Percentiles rank a stretch among this genome's conserved stretches.
phyloP scores from a whole-genome alignment of 1,284 basidiomycete species.

The Cerrena zonata region DNA sequence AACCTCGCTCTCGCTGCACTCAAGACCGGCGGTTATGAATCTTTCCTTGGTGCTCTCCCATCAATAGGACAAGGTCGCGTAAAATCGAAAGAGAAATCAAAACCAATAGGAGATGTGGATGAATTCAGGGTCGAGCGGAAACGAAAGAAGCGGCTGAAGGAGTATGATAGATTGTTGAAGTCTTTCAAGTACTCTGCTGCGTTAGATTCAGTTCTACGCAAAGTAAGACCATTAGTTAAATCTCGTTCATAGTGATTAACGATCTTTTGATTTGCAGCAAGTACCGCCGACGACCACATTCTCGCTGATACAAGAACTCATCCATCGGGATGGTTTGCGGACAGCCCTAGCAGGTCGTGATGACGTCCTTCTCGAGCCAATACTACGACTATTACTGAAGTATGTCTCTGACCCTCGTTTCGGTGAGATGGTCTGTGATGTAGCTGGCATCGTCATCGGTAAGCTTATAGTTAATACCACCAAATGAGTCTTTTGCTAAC shows the following conservation, averaged over 20 bases:
- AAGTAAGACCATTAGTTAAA: constrained; percentile 42
- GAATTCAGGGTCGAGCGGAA: constrained; percentile 75
- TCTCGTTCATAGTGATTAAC: not conserved
- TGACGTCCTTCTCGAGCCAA: constrained; percentile 89
- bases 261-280: constrained; percentile 38
- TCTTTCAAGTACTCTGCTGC: constrained; percentile 93
- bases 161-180: constrained; percentile 89
- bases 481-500: constrained; percentile 12
- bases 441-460: constrained; percentile 83
- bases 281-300: constrained; percentile 83
- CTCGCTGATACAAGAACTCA: constrained; percentile 87
- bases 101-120: constrained; percentile 48
- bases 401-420: constrained; percentile 89
- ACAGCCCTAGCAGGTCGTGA: constrained; percentile 87
- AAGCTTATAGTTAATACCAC: constrained; percentile 24
- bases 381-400: constrained; percentile 80
- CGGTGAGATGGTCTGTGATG: constrained; percentile 81
- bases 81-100: constrained; percentile 48
- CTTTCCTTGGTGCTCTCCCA: constrained; percentile 59
- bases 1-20: constrained; percentile 44
- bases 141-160: constrained; percentile 69
- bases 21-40: constrained; percentile 63
- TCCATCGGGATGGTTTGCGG: constrained; percentile 85
- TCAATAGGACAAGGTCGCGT: constrained; percentile 52
- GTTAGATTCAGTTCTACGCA: constrained; percentile 81